Conservation (phyloP, 179 eudicot genomes). For the Drosera spatulata region DNA sequence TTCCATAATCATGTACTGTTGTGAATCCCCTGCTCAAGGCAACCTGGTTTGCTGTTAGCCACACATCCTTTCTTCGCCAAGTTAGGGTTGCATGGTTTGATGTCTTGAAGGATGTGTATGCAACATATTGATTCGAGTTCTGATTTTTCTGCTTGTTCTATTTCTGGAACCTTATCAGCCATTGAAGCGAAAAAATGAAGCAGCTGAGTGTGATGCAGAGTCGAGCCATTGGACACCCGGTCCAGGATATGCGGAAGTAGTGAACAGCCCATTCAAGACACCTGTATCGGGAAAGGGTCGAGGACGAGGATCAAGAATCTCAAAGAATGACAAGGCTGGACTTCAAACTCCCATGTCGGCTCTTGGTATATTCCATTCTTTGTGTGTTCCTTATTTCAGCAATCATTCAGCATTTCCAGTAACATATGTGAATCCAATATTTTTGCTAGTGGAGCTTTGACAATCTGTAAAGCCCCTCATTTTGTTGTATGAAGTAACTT, state of each 20-base stretch:
- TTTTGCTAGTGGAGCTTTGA: neutral
- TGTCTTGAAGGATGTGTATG: neutral
- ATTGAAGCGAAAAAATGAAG: conserved; percentile 58
- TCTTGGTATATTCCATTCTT: conserved; percentile 37
- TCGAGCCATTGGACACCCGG: conserved; percentile 32
- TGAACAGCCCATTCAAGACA: conserved; percentile 49
- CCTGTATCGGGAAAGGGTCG: conserved; percentile 60
- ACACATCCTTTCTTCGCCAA: too few species aligned
- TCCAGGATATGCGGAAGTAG: conserved; percentile 29
- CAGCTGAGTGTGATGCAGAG: conserved; percentile 36
- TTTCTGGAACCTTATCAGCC: conserved; percentile 23
- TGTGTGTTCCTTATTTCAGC: neutral
- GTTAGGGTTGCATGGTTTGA: neutral
- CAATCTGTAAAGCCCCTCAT: neutral
- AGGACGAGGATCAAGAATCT: conserved; percentile 43
- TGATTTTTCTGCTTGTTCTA: neutral
- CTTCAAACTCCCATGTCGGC: conserved; percentile 49
- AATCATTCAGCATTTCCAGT: neutral
- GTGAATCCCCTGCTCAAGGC: too few species aligned
- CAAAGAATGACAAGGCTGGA: conserved; percentile 38
- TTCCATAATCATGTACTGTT: too few species aligned
- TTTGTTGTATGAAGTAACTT: conserved; percentile 1
- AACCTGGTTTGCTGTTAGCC: too few species aligned
- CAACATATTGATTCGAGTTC: neutral
- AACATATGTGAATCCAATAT: too few species aligned